Percentiles rank a stretch among this genome's conserved stretches.
Evolutionary conservation across 2,329 filamentous ascomycete species (phyloP).

Genomic region (Penicillium rolfsii): DNA sequence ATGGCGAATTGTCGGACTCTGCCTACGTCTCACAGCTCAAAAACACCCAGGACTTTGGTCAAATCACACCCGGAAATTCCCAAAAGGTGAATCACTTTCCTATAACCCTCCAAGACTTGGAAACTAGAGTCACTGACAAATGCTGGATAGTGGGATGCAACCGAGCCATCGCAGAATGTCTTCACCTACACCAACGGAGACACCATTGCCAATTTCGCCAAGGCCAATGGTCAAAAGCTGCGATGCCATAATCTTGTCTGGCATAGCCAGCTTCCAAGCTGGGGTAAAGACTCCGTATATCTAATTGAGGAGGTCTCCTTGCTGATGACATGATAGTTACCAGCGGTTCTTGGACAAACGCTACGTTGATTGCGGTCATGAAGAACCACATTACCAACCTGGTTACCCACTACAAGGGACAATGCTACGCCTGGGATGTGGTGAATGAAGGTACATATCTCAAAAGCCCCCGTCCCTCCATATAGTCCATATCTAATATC

Average conservation of each 20-base stretch:
- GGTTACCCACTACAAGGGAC: slow-evolving; percentile 41
- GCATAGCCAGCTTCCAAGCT: slow-evolving; percentile 53
- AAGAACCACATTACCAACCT: slow-evolving; percentile 50
- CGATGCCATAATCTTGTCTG: slow-evolving; percentile 66
- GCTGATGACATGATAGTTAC: slow-evolving; percentile 39
- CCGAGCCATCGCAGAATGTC: slow-evolving; percentile 58
- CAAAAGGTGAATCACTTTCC: slow-evolving; percentile 49
- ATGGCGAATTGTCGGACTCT: slow-evolving; percentile 56
- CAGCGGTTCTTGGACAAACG: slow-evolving; percentile 59
- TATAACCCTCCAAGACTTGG: too few species aligned
- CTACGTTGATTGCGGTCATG: slow-evolving; percentile 59
- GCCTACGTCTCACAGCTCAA: slow-evolving; percentile 60
- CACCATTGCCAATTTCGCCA: slow-evolving; percentile 46
- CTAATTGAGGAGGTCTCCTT: slow-evolving; percentile 37
- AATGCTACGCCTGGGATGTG: slow-evolving; percentile 47
- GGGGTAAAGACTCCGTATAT: slow-evolving; percentile 57
- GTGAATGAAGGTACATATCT: slow-evolving; percentile 41
- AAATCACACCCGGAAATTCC: slow-evolving; percentile 66
- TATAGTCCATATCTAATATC: background rate
- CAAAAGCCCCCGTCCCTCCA: background rate
- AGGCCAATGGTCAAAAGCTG: slow-evolving; percentile 51
- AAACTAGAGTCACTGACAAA: background rate
- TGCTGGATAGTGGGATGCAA: slow-evolving; percentile 60
- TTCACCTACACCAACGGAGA: slow-evolving; percentile 66
- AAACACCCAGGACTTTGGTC: slow-evolving; percentile 65